phyloP scores from a whole-genome alignment of 2,329 filamentous ascomycete genomes.

The Beauveria pseudobassiana region DNA sequence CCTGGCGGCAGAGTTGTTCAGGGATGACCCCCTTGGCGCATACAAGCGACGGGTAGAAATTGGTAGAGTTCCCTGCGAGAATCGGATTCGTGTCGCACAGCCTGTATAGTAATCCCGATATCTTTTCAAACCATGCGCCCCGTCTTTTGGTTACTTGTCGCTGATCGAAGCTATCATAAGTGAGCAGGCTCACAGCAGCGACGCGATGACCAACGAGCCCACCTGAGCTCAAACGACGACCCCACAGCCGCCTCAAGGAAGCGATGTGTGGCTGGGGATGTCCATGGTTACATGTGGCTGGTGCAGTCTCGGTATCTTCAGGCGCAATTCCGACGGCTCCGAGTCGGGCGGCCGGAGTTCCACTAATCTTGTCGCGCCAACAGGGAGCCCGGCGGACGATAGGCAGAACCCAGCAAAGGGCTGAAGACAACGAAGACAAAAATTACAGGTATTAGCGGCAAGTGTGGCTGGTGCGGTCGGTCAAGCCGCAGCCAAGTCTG shows the following conservation, averaged over 20 bases:
- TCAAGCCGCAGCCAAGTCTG: conserved; percentile 9
- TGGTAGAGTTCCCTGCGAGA: background rate
- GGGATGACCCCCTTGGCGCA: background rate
- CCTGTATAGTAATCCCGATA: too few species aligned
- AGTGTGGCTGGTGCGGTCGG: conserved; percentile 10
- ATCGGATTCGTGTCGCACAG: background rate
- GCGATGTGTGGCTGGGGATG: conserved; percentile 4
- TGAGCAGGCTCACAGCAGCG: background rate
- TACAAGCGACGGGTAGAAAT: background rate
- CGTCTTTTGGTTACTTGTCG: background rate
- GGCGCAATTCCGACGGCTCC: conserved; percentile 23
- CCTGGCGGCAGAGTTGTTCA: conserved; percentile 8
- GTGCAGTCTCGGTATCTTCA: conserved; percentile 15
- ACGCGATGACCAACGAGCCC: conserved; percentile 8
- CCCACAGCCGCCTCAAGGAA: background rate
- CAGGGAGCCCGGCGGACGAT: conserved; percentile 12
- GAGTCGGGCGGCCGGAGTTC: conserved; percentile 19
- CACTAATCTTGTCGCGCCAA: conserved; percentile 8
- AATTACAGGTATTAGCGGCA: background rate
- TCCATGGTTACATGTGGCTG: conserved; percentile 13
- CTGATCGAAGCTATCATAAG: background rate
- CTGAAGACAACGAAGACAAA: background rate
- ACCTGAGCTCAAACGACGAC: conserved; percentile 2
- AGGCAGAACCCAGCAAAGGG: conserved; percentile 4
- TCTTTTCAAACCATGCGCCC: background rate